Base-by-base conservation (phyloP, 805 yeast species). In the Ogataea paraovalis region DNA sequence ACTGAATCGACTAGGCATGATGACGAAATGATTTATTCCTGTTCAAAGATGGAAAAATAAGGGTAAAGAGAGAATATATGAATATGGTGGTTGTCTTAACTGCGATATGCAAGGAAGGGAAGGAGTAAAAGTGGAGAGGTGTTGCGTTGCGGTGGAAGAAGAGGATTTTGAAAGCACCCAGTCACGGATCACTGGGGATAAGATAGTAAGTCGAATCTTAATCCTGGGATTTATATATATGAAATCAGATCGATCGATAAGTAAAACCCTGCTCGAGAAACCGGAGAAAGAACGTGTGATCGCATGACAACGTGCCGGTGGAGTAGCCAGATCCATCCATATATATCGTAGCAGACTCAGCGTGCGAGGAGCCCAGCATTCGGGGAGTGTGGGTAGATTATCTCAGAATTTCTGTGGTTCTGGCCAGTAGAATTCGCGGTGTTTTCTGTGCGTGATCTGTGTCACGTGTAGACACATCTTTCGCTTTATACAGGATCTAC, bases 1-100 rank as follows among this genome's bases (percentile, higher is more conserved):
- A 6, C 60, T 54, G 47, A 62, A 60, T 49, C 71, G 65, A 43
- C 57, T 54, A 19, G 66, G 66, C 66, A 62, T 62, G 23, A 16
- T 46, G 48, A 8, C 21, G 18, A n/a, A 7, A 25, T 10, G 6
- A 25, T 25, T 25, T 25, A 25, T 12, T 19, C 8, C 9, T 30
- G 34, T 30, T 12, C 19, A 20, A 32, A 19, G 9, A 16, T 16
- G 30, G n/a, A 23, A 25, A 9, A 21, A 25, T 16, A 23, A 20
- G 22, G 4, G 5, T 3, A 25, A 16, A 25, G 8, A 40, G 2
- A 25, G 25, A 18, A 12, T 12, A 28, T 18, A 7, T 13, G 20
- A 10, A 30, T 34, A 12, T 6, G 9, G 34, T 21, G 20, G 16
- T 14, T 7, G n/a, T 9, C 10, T 13, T 28, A 14, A 14, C n/a